Evolutionary conservation across 345 rosid genomes (phyloP).

Genomic region (Brassica carinata): DNA sequence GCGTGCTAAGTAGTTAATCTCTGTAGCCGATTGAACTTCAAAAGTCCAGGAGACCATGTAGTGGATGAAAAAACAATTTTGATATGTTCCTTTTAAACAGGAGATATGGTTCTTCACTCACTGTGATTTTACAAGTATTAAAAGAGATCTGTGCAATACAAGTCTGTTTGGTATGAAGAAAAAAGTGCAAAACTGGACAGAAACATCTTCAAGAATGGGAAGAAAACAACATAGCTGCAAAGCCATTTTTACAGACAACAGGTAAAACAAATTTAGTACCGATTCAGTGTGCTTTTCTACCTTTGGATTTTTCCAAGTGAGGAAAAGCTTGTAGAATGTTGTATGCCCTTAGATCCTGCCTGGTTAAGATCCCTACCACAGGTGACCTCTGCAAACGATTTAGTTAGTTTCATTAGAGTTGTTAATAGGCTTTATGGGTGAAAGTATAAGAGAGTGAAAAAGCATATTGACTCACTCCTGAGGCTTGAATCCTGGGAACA

Average conservation of each 20-base stretch:
- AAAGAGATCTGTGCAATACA: constrained; percentile 18
- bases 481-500: constrained; percentile 69
- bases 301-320: constrained; percentile 54
- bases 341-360: constrained; percentile 79
- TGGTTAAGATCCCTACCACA: constrained; percentile 72
- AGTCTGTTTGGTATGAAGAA: constrained; percentile 18
- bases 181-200: constrained; percentile 40
- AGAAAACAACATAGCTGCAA: constrained; percentile 17
- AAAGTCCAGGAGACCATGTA: constrained; percentile 12
- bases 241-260: constrained; percentile 27
- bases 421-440: not conserved
- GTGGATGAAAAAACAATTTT: constrained; percentile 28
- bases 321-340: constrained; percentile 79
- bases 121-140: constrained; percentile 20
- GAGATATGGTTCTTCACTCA: constrained; percentile 6
- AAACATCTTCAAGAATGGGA: constrained; percentile 35
- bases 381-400: constrained; percentile 57
- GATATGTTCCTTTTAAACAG: constrained; percentile 24
- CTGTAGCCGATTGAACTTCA: constrained; percentile 28
- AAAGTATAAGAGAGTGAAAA: constrained; percentile 9
- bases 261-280: constrained; percentile 18
- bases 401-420: constrained; percentile 18
- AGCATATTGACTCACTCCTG: constrained; percentile 59
- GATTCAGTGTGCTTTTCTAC: constrained; percentile 40
- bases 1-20: constrained; percentile 33